Evolutionary conservation across 1,284 basidiomycete genomes (phyloP).

Genomic region (Pyrrhoderma noxium): DNA sequence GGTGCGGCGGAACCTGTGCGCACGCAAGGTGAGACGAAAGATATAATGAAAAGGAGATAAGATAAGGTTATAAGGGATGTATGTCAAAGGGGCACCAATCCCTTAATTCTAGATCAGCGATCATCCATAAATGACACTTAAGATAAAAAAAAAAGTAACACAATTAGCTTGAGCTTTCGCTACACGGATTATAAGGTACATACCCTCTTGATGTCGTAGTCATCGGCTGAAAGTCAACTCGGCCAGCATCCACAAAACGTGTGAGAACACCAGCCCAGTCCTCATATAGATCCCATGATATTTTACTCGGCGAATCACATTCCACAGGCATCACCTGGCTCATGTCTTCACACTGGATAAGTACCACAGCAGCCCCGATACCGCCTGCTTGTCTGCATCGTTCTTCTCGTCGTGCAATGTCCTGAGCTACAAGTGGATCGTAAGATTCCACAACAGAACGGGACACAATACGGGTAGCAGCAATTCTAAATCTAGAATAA

Average conservation of each 20-base stretch:
- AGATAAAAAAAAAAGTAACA: slow-evolving; percentile 14
- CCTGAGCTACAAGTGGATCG: slow-evolving; percentile 64
- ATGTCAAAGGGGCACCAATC: not conserved
- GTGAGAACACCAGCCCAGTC: slow-evolving; percentile 63
- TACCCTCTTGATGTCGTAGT: slow-evolving; percentile 66
- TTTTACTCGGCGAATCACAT: slow-evolving; percentile 64
- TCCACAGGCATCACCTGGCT: slow-evolving; percentile 79
- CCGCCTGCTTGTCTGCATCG: slow-evolving; percentile 65
- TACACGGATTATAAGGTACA: slow-evolving; percentile 26
- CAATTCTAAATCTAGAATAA: slow-evolving; percentile 50
- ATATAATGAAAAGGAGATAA: not conserved
- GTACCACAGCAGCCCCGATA: slow-evolving; percentile 62
- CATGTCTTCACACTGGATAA: slow-evolving; percentile 65
- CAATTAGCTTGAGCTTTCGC: not conserved
- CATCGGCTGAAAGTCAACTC: slow-evolving; percentile 71
- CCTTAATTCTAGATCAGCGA: not conserved
- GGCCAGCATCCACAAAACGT: slow-evolving; percentile 64
- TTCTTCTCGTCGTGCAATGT: slow-evolving; percentile 69
- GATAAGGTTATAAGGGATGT: not conserved
- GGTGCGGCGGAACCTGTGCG: slow-evolving; percentile 2
- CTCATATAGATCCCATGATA: slow-evolving; percentile 63
- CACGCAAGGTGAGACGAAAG: not conserved
- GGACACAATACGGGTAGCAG: slow-evolving; percentile 60
- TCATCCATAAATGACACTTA: slow-evolving; percentile 35
- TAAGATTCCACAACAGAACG: slow-evolving; percentile 53